phyloP scores from a whole-genome alignment of 495 filamentous ascomycete species.

The Filosporella fistucella region DNA sequence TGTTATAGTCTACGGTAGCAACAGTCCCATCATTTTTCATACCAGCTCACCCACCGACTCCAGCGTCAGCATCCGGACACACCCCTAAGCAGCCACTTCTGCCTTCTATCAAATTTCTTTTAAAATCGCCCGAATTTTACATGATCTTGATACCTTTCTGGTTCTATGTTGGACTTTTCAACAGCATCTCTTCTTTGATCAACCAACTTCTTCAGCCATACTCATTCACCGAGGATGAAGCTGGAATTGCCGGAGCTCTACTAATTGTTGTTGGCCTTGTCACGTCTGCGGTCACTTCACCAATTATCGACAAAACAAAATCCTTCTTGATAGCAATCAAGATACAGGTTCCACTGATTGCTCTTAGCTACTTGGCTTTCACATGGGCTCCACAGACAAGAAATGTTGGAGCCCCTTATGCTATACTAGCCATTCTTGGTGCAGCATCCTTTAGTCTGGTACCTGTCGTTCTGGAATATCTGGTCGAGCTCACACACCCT shows the following conservation, averaged over 20 bases:
- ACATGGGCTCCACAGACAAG: conserved; percentile 75
- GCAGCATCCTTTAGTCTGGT: conserved; percentile 76
- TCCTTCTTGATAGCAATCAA: conserved; percentile 72
- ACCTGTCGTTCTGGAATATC: conserved; percentile 80
- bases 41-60: conserved; percentile 73
- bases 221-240: conserved; percentile 71
- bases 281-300: conserved; percentile 65
- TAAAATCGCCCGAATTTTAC: conserved; percentile 61
- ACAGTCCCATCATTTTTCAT: conserved; percentile 82
- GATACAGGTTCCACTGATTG: conserved; percentile 71
- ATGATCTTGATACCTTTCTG: conserved; percentile 71
- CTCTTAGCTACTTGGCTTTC: conserved; percentile 65
- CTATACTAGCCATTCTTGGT: conserved; percentile 68
- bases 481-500: conserved; percentile 82
- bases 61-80: conserved; percentile 41
- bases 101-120: conserved; percentile 43
- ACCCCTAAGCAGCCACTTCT: conserved; percentile 47
- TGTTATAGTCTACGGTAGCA: conserved; percentile 57
- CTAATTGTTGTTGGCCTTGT: conserved; percentile 90
- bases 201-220: conserved; percentile 88
- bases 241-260: conserved; percentile 83
- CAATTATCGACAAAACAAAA: conserved; percentile 81
- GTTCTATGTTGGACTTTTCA: conserved; percentile 90
- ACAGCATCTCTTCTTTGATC: conserved; percentile 79
- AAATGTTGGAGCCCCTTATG: conserved; percentile 64